Evolutionary conservation across 2,329 filamentous ascomycete species (phyloP).

Genomic region (Talaromyces sp.): DNA sequence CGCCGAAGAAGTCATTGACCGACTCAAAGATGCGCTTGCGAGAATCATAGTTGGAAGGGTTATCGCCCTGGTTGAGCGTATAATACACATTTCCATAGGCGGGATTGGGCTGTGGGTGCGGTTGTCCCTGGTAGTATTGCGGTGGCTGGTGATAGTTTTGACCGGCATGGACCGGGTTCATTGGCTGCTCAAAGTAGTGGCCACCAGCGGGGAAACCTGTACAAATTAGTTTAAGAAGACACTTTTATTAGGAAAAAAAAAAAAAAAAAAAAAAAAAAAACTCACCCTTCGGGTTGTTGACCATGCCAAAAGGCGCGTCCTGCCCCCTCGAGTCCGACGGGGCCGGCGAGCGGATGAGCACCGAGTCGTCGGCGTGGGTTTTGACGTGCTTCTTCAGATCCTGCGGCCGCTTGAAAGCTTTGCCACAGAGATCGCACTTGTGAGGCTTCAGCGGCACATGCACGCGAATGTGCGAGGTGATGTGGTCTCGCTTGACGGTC

Average conservation of each 20-base stretch:
- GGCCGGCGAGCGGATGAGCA: slow-evolving; percentile 60
- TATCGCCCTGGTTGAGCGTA: slow-evolving; percentile 59
- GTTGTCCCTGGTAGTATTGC: slow-evolving; percentile 50
- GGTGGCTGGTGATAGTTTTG: slow-evolving; percentile 39
- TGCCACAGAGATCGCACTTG: slow-evolving; percentile 97
- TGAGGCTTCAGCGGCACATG: slow-evolving; percentile 99
- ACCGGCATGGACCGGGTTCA: slow-evolving; percentile 39
- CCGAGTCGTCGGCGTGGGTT: slow-evolving; percentile 94
- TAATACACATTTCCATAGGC: slow-evolving; percentile 75
- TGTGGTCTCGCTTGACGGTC: slow-evolving; percentile 97
- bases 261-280: too few species aligned
- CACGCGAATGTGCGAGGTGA: slow-evolving; percentile 96
- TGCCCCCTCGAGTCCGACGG: slow-evolving; percentile 43
- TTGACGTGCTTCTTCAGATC: slow-evolving; percentile 99
- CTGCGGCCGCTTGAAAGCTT: slow-evolving; percentile 98
- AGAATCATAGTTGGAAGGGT: slow-evolving; percentile 58
- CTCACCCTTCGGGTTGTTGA: slow-evolving; percentile 31
- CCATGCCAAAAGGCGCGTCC: slow-evolving; percentile 34
- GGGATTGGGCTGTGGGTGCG: slow-evolving; percentile 48
- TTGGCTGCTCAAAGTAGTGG: slow-evolving; percentile 50
- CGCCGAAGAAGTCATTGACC: slow-evolving; percentile 89
- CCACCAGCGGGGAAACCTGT: slow-evolving; percentile 28
- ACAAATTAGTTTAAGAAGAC: slow-evolving; percentile 7
- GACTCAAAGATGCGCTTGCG: slow-evolving; percentile 83
- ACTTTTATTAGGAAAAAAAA: too few species aligned